Conservation (phyloP, 2,329 filamentous ascomycete genomes). For the Nakataea oryzae region DNA sequence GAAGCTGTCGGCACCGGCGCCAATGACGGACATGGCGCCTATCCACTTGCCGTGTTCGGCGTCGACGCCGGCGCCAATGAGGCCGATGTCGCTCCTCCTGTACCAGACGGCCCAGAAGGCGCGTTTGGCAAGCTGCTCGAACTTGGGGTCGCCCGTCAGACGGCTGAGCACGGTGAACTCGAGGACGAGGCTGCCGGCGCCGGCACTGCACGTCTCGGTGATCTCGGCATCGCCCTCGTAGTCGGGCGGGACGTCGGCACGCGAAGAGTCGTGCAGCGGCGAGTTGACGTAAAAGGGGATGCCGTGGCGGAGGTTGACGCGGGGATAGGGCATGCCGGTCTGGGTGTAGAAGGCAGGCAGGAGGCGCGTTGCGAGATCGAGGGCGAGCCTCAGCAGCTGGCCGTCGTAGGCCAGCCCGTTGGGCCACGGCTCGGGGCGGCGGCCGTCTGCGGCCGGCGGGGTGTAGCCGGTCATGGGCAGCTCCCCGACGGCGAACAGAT, state of each 20-base stretch:
- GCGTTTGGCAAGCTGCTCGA: constrained; percentile 79
- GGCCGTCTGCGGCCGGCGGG: constrained; percentile 10
- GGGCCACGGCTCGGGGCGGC: constrained; percentile 55
- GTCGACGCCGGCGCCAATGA: constrained; percentile 83
- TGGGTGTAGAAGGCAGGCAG: constrained; percentile 86
- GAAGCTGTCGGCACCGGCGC: constrained; percentile 94
- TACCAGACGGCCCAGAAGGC: constrained; percentile 98
- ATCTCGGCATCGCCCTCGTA: constrained; percentile 51
- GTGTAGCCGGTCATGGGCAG: constrained; percentile 79
- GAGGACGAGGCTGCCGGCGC: constrained; percentile 87
- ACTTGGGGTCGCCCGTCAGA: constrained; percentile 75
- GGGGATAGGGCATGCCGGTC: constrained; percentile 87
- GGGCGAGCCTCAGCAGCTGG: constrained; percentile 78
- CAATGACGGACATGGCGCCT: constrained; percentile 81
- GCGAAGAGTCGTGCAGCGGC: constrained; percentile 53
- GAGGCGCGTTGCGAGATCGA: constrained; percentile 73
- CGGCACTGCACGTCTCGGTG: constrained; percentile 93
- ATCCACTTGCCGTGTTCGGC: constrained; percentile 87
- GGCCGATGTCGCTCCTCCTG: constrained; percentile 69
- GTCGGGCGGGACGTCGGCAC: constrained; percentile 24
- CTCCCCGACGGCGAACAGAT: constrained; percentile 85
- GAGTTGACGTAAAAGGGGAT: constrained; percentile 85
- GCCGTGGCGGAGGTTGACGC: constrained; percentile 83
- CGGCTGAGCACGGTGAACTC: constrained; percentile 89
- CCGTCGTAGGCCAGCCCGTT: constrained; percentile 78